phyloP scores from a whole-genome alignment of 2,329 filamentous ascomycete species.

The Venturia effusa region DNA sequence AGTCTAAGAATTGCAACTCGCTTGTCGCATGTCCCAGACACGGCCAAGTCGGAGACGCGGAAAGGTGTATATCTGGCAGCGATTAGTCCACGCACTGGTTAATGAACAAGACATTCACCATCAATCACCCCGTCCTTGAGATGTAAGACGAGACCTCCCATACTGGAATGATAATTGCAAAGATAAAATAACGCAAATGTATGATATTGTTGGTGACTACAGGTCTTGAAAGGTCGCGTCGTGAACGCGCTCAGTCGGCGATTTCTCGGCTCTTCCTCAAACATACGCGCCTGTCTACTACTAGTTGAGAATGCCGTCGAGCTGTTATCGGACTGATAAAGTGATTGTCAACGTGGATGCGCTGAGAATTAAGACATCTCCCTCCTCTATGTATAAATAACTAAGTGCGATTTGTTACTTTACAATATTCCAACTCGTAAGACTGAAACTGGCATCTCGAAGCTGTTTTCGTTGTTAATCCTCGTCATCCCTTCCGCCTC shows the following conservation, averaged over 20 bases:
- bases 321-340: no score
- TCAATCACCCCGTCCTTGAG: background rate
- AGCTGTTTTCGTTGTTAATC: no score
- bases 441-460: no score
- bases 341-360: no score
- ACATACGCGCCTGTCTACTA: background rate
- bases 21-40: background rate
- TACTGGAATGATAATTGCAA: background rate
- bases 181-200: background rate
- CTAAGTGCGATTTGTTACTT: no score
- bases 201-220: background rate
- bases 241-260: background rate
- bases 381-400: no score
- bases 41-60: background rate
- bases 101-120: background rate
- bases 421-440: no score
- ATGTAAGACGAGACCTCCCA: background rate
- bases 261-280: background rate
- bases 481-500: no score
- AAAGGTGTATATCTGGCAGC: background rate
- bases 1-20: conserved; percentile 3
- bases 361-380: no score
- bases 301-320: background rate
- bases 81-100: background rate
- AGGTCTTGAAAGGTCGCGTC: background rate